Conservation (phyloP, 2,329 filamentous ascomycete species). For the Trichoderma afroharzianum region DNA sequence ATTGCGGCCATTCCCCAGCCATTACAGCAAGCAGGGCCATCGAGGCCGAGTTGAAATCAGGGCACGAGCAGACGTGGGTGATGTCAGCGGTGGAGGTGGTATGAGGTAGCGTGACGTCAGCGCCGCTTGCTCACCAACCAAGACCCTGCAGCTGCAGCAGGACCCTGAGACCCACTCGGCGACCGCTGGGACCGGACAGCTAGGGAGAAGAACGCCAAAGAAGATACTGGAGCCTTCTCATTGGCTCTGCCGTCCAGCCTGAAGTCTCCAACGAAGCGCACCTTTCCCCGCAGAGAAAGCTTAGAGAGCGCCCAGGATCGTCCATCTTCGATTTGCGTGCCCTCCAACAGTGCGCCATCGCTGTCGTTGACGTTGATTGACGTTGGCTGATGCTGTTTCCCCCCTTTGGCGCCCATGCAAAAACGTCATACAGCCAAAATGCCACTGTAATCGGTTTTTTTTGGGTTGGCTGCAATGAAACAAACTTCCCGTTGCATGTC, state of each 20-base stretch:
- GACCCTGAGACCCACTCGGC: constrained; percentile 16
- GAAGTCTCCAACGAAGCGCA: background rate
- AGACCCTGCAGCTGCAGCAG: constrained; percentile 28
- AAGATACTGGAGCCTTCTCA: constrained; percentile 10
- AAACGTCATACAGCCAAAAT: background rate
- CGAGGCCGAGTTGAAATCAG: constrained; percentile 3
- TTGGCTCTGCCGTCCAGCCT: constrained; percentile 3
- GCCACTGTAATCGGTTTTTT: background rate
- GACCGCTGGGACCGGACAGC: background rate
- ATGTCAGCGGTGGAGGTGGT: constrained; percentile 25
- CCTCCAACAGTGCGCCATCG: background rate
- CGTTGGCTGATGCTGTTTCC: background rate
- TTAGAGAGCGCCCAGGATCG: constrained; percentile 3
- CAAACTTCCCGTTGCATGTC: background rate
- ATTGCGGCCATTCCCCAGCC: constrained; percentile 5
- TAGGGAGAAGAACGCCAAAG: constrained; percentile 1
- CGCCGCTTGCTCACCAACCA: constrained; percentile 14
- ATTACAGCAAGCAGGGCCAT: background rate
- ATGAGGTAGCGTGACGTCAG: constrained; percentile 28
- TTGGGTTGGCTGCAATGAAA: background rate
- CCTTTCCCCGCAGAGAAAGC: constrained; percentile 1
- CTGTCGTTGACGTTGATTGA: constrained; percentile 2
- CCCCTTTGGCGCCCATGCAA: constrained; percentile 19
- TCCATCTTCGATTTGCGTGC: constrained; percentile 11
- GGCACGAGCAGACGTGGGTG: constrained; percentile 18